Percentiles rank a stretch among this genome's conserved stretches.
Evolutionary conservation across 2,329 filamentous ascomycete species (phyloP).

Genomic region (Zasmidium cellare): DNA sequence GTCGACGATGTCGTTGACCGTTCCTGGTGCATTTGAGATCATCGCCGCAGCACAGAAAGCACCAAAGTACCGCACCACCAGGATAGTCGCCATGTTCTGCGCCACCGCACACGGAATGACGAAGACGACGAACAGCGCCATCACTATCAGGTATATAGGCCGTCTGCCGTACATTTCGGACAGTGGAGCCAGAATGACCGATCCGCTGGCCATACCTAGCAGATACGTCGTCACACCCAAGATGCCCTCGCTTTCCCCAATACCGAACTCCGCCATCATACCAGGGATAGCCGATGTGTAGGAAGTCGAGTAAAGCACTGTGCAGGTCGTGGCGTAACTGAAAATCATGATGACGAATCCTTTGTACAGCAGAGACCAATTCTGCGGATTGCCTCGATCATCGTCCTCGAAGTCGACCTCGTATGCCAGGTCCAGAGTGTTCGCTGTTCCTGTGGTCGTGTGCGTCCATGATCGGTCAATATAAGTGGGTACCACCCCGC

Average conservation of each 20-base stretch:
- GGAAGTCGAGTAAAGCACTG: conserved; percentile 72
- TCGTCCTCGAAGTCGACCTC: conserved; percentile 71
- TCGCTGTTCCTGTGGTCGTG: conserved; percentile 23
- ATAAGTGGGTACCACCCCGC: conserved; percentile 26
- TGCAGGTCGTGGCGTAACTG: conserved; percentile 56
- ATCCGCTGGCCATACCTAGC: conserved; percentile 70
- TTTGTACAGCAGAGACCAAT: conserved; percentile 66
- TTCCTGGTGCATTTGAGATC: conserved; percentile 80
- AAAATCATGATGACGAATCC: conserved; percentile 55
- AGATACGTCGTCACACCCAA: conserved; percentile 79
- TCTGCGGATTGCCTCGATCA: conserved; percentile 65
- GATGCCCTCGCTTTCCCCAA: conserved; percentile 63
- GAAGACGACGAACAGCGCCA: conserved; percentile 65
- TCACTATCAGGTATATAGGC: conserved; percentile 66
- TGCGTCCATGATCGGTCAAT: conserved; percentile 20
- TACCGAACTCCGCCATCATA: conserved; percentile 63
- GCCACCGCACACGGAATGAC: conserved; percentile 72
- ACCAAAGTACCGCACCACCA: conserved; percentile 73
- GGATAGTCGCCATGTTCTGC: conserved; percentile 64
- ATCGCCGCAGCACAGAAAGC: conserved; percentile 75
- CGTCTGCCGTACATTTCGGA: conserved; percentile 69
- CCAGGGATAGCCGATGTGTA: conserved; percentile 73
- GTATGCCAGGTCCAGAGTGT: conserved; percentile 54
- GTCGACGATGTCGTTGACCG: conserved; percentile 77
- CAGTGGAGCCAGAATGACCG: conserved; percentile 71